Conservation (phyloP, 225 moss, liverwort and hornwort genomes). For the Takakia lepidozioides region DNA sequence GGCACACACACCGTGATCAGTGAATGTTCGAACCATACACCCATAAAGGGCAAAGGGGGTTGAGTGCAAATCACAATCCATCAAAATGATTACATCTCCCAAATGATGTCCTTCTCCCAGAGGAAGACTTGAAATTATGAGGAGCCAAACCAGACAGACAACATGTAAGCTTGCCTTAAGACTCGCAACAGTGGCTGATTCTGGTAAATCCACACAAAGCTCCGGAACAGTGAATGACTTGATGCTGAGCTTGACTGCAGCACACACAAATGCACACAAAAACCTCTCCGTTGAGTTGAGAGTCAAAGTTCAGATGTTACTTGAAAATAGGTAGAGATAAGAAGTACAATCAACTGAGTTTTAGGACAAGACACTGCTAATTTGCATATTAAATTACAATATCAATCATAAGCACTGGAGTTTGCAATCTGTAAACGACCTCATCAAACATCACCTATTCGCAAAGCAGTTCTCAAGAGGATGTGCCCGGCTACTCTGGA, state of each 20-base stretch:
- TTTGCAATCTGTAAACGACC: background rate
- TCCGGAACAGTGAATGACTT: slow-evolving; percentile 84
- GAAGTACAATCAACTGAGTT: background rate
- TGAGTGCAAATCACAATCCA: no score
- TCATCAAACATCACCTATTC: no score
- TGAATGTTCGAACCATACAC: no score
- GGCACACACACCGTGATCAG: no score
- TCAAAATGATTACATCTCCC: background rate
- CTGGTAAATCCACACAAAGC: slow-evolving; percentile 73
- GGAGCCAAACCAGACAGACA: background rate
- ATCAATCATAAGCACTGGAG: background rate
- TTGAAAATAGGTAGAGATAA: background rate
- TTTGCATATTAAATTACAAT: background rate
- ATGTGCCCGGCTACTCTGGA: no score
- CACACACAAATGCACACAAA: background rate
- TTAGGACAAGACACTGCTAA: background rate
- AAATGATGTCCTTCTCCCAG: no score
- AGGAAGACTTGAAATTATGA: background rate
- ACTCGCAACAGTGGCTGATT: slow-evolving; percentile 59
- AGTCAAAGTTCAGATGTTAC: background rate
- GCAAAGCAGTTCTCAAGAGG: background rate
- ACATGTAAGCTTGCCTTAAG: slow-evolving; percentile 41
- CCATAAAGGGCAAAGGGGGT: no score
- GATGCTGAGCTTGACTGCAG: slow-evolving; percentile 74
- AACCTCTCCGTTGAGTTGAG: background rate